phyloP scores from a whole-genome alignment of 2,329 filamentous ascomycete species.

The Fusarium mundagurra region DNA sequence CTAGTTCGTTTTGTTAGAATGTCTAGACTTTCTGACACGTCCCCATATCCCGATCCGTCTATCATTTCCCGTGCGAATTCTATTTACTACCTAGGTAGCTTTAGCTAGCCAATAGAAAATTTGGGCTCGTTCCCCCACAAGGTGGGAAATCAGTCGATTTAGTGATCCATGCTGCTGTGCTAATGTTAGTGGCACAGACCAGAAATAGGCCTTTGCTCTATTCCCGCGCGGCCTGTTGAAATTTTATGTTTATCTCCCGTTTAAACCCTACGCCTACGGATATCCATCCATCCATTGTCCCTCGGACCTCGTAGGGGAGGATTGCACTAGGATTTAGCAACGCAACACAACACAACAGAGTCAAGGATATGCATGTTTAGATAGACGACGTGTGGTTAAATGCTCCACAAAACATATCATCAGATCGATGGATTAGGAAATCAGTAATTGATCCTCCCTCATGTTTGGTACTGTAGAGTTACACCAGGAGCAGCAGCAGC shows the following conservation, averaged over 20 bases:
- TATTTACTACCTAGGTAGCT: background rate
- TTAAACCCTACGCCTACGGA: background rate
- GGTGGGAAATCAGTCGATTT: constrained; percentile 33
- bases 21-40: background rate
- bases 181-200: background rate
- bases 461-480: background rate
- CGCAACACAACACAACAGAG: background rate
- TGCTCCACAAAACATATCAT: background rate
- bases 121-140: constrained; percentile 19
- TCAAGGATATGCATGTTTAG: background rate
- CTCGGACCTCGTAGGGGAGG: background rate
- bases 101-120: background rate
- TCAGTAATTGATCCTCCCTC: constrained; percentile 1
- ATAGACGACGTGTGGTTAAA: background rate
- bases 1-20: background rate
- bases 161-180: background rate
- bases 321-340: background rate
- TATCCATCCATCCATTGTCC: background rate
- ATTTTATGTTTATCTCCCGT: background rate
- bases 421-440: constrained; percentile 8
- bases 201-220: background rate
- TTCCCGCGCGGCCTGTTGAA: background rate
- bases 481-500: background rate
- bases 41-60: constrained; percentile 4
- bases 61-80: constrained; percentile 18